Evolutionary conservation across 345 rosid species (phyloP), one percentile per base, ranked within the genome.

Genomic region (Murraya koenigii): DNA sequence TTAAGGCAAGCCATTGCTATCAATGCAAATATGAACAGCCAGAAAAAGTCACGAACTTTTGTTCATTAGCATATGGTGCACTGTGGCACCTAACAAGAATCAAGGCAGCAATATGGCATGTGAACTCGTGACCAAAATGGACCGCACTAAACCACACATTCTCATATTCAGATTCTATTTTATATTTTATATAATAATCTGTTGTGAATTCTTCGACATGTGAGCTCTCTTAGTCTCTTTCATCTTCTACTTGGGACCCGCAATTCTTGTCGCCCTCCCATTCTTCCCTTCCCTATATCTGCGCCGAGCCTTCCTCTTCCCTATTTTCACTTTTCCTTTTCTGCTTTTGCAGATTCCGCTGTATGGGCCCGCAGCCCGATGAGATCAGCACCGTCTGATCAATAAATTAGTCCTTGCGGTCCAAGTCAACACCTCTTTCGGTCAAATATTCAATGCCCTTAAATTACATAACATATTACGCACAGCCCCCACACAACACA

Each of bases 221-320:
- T 83, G 80, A 82, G 22, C 71, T 44, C 68, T 25, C 22, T 33
- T 63, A 15, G 66, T 44, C 68, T 25, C 22, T 33, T 63, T 63
- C 56, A 5, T 19, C 64, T 52, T 38, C 67, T 58, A 62, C 65
- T 66, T 0, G 77, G 77, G 80, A 64, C 77, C 69, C 79, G 70
- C 79, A 26, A 9, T 58, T 47, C 56, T 69, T 8, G 54, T 20
- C 67, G 62, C 26, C 74, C 65, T 1, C 66, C 71, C 4, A 25
- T n/a, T 69, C 74, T 39, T 26, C 28, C 39, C 77, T 76, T 58
- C 62, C 86, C 88, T 49, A 25, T 76, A 80, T 80, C 82, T 73
- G 63, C 81, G 82, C 84, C 79, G 33, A 76, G 36, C 75, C 74
- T 64, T 55, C 67, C 66, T 79, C 79, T 30, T 23, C 59, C 14